Evolutionary conservation across 2,329 filamentous ascomycete species (phyloP).

Genomic region (Thelonectria rubi): DNA sequence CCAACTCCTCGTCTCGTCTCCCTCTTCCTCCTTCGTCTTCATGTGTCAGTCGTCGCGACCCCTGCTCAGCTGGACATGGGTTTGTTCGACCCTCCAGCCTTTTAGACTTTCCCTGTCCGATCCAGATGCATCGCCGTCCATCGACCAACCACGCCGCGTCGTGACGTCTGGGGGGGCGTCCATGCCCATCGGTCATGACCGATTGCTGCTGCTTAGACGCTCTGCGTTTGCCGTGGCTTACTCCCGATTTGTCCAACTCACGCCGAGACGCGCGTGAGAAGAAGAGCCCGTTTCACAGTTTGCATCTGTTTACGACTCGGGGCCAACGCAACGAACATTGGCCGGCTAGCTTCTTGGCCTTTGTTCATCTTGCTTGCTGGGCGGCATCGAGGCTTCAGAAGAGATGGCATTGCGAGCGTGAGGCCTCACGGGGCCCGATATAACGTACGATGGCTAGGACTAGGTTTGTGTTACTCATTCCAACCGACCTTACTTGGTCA

Average conservation of each 20-base stretch:
- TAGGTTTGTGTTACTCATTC: not conserved
- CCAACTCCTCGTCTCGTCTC: not conserved
- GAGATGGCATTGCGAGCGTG: not conserved
- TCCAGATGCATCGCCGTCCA: conserved; percentile 7
- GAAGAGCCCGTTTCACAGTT: not conserved
- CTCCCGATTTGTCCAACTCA: conserved; percentile 8
- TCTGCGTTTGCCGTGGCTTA: not conserved
- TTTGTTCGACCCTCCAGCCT: not conserved
- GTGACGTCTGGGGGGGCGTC: too few species aligned
- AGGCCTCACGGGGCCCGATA: conserved; percentile 10
- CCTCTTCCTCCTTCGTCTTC: not conserved
- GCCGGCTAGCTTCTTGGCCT: not conserved
- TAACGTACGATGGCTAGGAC: conserved; percentile 15
- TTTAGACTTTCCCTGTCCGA: conserved; percentile 1
- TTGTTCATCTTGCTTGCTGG: not conserved
- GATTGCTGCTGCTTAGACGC: not conserved
- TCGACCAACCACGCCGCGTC: conserved; percentile 5
- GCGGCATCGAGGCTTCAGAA: not conserved
- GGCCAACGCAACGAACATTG: not conserved
- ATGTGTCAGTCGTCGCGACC: conserved; percentile 11
- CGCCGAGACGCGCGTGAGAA: conserved; percentile 14
- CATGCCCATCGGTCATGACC: conserved; percentile 14
- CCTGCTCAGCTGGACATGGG: conserved; percentile 30
- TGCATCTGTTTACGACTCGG: conserved; percentile 6
- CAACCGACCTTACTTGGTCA: not conserved